Conservation (phyloP, 1,284 basidiomycete species). For the Albatrellus sp. region DNA sequence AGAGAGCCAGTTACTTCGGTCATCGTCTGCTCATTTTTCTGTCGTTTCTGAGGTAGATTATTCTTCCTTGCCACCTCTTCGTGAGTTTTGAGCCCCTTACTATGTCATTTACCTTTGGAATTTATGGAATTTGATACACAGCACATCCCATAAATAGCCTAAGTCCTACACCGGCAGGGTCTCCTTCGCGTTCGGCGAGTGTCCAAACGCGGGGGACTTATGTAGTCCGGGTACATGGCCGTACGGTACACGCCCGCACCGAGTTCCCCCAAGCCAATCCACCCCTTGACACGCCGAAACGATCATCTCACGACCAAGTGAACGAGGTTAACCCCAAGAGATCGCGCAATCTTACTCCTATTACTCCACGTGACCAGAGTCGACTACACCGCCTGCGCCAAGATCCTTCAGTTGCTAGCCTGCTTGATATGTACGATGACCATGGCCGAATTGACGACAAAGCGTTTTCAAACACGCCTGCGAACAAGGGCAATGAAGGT, state of each 20-base stretch:
- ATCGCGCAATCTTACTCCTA: slow-evolving; percentile 16
- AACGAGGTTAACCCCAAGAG: slow-evolving; percentile 10
- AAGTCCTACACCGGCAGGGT: slow-evolving; percentile 31
- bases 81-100: slow-evolving; percentile 30
- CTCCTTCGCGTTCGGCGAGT: slow-evolving; percentile 24
- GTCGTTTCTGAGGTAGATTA: slow-evolving; percentile 44
- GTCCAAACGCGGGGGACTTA: slow-evolving; percentile 47
- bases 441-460: slow-evolving; percentile 46
- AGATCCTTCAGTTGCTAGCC: slow-evolving; percentile 64
- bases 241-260: slow-evolving; percentile 45
- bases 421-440: slow-evolving; percentile 61
- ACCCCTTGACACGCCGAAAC: slow-evolving; percentile 14
- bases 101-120: neutral
- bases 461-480: slow-evolving; percentile 53
- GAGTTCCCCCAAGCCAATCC: slow-evolving; percentile 54
- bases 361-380: slow-evolving; percentile 36
- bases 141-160: slow-evolving; percentile 57
- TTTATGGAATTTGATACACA: slow-evolving; percentile 16
- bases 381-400: slow-evolving; percentile 49
- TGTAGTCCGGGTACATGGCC: slow-evolving; percentile 53
- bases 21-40: slow-evolving; percentile 53
- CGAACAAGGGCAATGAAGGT: slow-evolving; percentile 23
- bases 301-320: slow-evolving; percentile 16
- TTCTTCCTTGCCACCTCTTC: slow-evolving; percentile 46
- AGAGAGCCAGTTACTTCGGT: slow-evolving; percentile 48